Conservation (phyloP, 2,329 filamentous ascomycete genomes). For the Exophiala viscosa region DNA sequence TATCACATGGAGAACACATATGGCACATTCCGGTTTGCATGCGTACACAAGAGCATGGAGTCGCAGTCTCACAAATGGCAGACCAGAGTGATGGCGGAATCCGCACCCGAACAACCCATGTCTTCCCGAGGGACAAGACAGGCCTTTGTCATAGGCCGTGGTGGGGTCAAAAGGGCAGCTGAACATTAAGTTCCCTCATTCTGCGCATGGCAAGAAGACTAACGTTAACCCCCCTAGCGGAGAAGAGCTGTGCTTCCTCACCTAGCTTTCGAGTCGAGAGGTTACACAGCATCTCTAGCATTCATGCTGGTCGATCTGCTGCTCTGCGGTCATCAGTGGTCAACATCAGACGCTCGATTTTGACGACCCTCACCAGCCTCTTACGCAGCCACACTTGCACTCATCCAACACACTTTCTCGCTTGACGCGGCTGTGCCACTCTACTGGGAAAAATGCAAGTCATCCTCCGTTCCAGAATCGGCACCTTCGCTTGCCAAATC, state of each 20-base stretch:
- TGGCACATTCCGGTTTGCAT: not conserved
- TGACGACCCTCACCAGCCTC: not conserved
- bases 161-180: slow-evolving; percentile 1
- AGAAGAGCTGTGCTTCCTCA: not conserved
- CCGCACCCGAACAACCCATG: slow-evolving; percentile 12
- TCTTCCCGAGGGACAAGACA: slow-evolving; percentile 7
- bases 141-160: slow-evolving; percentile 5
- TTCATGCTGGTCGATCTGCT: too few relatives aligned
- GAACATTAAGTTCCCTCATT: not conserved
- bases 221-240: too few relatives aligned
- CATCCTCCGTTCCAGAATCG: slow-evolving; percentile 4
- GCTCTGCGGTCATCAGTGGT: too few relatives aligned
- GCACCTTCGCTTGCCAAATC: slow-evolving; percentile 7
- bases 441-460: slow-evolving; percentile 2
- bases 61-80: slow-evolving; percentile 14
- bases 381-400: not conserved
- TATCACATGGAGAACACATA: not conserved
- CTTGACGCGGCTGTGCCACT: not conserved
- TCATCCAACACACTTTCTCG: too few relatives aligned
- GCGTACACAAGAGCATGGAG: slow-evolving; percentile 19
- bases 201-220: too few relatives aligned
- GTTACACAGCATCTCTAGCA: too few relatives aligned
- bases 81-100: slow-evolving; percentile 14
- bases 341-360: too few relatives aligned
- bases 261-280: not conserved